phyloP scores from a whole-genome alignment of 306 rosid genomes.

The Trifolium repens region DNA sequence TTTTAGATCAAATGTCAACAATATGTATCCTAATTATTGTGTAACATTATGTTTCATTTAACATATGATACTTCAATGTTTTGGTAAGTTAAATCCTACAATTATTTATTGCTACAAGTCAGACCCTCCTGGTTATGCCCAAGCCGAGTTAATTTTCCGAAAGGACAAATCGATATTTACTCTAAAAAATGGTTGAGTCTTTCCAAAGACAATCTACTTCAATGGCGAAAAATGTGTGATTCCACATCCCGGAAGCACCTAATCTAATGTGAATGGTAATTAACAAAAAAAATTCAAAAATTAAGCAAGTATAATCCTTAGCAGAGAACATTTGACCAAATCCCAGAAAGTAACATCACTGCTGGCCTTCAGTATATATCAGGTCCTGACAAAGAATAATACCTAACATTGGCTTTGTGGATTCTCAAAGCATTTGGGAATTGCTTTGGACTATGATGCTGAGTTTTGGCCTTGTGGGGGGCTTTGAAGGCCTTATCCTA shows the following conservation, averaged over 20 bases:
- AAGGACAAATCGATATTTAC: slow-evolving; percentile 67
- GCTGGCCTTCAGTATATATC: not conserved
- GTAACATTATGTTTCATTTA: no score
- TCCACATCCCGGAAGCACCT: slow-evolving; percentile 44
- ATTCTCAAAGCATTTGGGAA: not conserved
- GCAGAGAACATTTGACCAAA: not conserved
- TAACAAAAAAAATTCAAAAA: not conserved
- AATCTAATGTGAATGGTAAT: no score
- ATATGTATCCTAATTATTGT: no score
- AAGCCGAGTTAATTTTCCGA: slow-evolving; percentile 77
- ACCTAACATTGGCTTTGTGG: not conserved
- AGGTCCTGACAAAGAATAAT: not conserved
- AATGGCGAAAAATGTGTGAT: slow-evolving; percentile 91
- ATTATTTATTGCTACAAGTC: slow-evolving; percentile 73
- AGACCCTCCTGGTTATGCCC: slow-evolving; percentile 73
- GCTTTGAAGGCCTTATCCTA: not conserved
- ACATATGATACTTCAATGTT: slow-evolving; percentile 90
- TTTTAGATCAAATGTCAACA: not conserved
- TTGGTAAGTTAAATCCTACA: slow-evolving; percentile 82
- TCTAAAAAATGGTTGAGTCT: slow-evolving; percentile 89
- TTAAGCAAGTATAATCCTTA: not conserved
- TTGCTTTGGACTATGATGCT: not conserved
- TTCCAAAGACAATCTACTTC: slow-evolving; percentile 76
- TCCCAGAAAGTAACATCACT: slow-evolving; percentile 6
- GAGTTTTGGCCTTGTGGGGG: not conserved